These are phyloP conservation scores for Boechera stricta DNA, from an alignment of 345 rosid species.

Conservation along the genomic window DNA sequence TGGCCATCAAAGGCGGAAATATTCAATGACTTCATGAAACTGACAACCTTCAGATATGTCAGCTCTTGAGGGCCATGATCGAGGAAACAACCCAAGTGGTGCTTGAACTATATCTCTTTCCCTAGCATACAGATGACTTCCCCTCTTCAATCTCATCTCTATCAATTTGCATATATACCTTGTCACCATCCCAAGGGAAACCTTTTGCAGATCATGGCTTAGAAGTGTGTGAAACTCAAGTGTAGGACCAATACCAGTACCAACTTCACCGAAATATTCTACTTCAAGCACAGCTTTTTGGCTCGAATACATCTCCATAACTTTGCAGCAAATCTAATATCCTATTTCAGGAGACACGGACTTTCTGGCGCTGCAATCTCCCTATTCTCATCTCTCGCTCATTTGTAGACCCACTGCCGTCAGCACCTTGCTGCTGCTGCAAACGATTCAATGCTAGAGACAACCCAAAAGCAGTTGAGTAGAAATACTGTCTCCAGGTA, in stretches of 20 bases:
- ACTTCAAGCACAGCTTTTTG: conserved; percentile 99
- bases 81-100: conserved; percentile 93
- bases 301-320: conserved; percentile 99
- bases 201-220: conserved; percentile 92
- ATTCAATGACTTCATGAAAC: conserved; percentile 70
- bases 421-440: conserved; percentile 99
- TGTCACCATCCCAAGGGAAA: conserved; percentile 76
- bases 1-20: conserved; percentile 94
- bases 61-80: conserved; percentile 83
- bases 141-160: conserved; percentile 58
- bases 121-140: conserved; percentile 50
- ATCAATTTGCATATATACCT: conserved; percentile 61
- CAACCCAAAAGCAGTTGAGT: conserved; percentile 97
- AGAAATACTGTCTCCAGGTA: conserved; percentile 92
- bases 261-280: conserved; percentile 99
- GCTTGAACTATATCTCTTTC: conserved; percentile 65
- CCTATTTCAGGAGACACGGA: conserved; percentile 96
- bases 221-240: conserved; percentile 95
- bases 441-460: conserved; percentile 96
- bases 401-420: conserved; percentile 78
- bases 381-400: conserved; percentile 97
- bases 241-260: conserved; percentile 98
- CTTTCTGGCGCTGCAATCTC: conserved; percentile 97
- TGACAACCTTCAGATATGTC: conserved; percentile 79
- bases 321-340: conserved; percentile 99